phyloP scores from a whole-genome alignment of 2,329 filamentous ascomycete genomes.

The Diplodia seriata region DNA sequence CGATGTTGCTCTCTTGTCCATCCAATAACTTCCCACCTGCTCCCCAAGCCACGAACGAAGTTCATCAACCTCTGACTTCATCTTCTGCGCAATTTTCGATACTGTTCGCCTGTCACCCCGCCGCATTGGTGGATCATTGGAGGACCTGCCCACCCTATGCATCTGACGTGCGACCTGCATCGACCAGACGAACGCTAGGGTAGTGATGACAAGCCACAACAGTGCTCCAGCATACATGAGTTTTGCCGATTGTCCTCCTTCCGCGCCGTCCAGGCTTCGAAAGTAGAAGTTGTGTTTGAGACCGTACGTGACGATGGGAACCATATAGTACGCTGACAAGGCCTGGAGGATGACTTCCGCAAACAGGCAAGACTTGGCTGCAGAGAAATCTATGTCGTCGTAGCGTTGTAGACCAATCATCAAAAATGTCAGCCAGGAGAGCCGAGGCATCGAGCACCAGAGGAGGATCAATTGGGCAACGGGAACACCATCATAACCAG shows the following conservation, averaged over 20 bases:
- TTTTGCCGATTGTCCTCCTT: slow-evolving; percentile 36
- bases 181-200: slow-evolving; percentile 30
- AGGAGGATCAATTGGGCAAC: slow-evolving; percentile 41
- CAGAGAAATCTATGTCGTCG: slow-evolving; percentile 33
- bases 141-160: slow-evolving; percentile 13
- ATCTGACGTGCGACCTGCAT: slow-evolving; percentile 29
- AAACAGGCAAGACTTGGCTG: slow-evolving; percentile 37
- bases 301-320: slow-evolving; percentile 42
- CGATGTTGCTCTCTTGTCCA: slow-evolving; percentile 29
- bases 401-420: slow-evolving; percentile 35
- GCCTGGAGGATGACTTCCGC: slow-evolving; percentile 41
- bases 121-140: neutral
- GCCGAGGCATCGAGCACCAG: slow-evolving; percentile 45
- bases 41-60: slow-evolving; percentile 1
- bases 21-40: slow-evolving; percentile 22
- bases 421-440: slow-evolving; percentile 39
- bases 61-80: too few species aligned
- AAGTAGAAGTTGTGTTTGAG: slow-evolving; percentile 42
- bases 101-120: too few species aligned
- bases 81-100: neutral
- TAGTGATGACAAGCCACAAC: slow-evolving; percentile 39
- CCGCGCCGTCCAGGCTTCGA: slow-evolving; percentile 33
- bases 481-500: slow-evolving; percentile 38
- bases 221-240: slow-evolving; percentile 44
- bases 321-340: slow-evolving; percentile 38